Evolutionary conservation across 2,329 filamentous ascomycete species (phyloP), one percentile per base, ranked within the genome.

Genomic region (Colletotrichum liriopes): DNA sequence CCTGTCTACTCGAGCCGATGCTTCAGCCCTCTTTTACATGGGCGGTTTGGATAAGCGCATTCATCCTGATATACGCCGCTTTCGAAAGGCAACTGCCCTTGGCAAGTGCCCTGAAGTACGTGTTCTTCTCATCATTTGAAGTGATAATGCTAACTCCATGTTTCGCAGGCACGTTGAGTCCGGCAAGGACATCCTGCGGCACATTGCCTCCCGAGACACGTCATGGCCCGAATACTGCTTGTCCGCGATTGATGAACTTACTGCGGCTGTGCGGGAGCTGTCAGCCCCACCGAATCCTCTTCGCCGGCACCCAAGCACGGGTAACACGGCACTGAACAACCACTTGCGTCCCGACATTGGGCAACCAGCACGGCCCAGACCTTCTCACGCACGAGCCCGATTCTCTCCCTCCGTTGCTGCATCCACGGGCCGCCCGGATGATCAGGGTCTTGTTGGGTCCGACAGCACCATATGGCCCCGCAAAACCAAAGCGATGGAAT

Each of bases 11-110:
- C 0, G 65, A 75, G 8, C 82, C 84, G 0, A 76, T 88, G 32
- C 77, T 86, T 0, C 88, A 86, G 85, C 86, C 86, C 3, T 86
- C 86, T 0, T 86, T 86, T 49, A 88, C 86, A 0, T 88, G 86
- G 86, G 84, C 83, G 1, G 80, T 86, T 0, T 88, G 86, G 86
- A 88, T 88, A 74, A 87, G 86, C 68, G 85, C 84, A 1, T 86
- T 88, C 49, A 84, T 88, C 26, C 75, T 88, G 5, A 83, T 87
- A 4, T 86, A 87, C 63, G 87, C 86, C 5, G 85, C 85, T 0
- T 85, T 84, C 72, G 84, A 86, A 71, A 80, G 81, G 0, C 82
- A 87, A 41, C 77, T 87, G 4, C 79, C 83, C 0, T 71, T 81
- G 0, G 68, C 77, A 0, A 81, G 81, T 18, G 83, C 84, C 0